Percentiles rank a stretch among this genome's conserved stretches.
Evolutionary conservation across 129 eudicot genomes (phyloP).

Genomic region (carrot (Daucus carota)): DH1_v3.0 NC_030388.2:19470001-19470500

Average conservation of each 20-base stretch:
- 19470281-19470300: not conserved
- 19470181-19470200: not conserved
- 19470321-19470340: not conserved
- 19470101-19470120: not conserved
- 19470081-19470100: not conserved
- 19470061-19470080: not conserved
- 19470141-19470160: too few species aligned
- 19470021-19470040: not conserved
- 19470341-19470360: not conserved
- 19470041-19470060: not conserved
- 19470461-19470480: too few species aligned
- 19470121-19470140: not conserved
- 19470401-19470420: too few species aligned
- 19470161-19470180: not conserved
- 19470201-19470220: not conserved
- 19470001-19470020: not conserved
- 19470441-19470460: not conserved
- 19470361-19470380: not conserved
- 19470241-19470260: too few species aligned
- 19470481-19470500: too few species aligned
- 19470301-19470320: not conserved
- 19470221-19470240: not conserved
- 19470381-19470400: not conserved
- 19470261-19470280: not conserved
- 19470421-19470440: not conserved